Evolutionary conservation across 768 basidiomycete species (phyloP).

Genomic region (Glaciozyma antarctica): DNA sequence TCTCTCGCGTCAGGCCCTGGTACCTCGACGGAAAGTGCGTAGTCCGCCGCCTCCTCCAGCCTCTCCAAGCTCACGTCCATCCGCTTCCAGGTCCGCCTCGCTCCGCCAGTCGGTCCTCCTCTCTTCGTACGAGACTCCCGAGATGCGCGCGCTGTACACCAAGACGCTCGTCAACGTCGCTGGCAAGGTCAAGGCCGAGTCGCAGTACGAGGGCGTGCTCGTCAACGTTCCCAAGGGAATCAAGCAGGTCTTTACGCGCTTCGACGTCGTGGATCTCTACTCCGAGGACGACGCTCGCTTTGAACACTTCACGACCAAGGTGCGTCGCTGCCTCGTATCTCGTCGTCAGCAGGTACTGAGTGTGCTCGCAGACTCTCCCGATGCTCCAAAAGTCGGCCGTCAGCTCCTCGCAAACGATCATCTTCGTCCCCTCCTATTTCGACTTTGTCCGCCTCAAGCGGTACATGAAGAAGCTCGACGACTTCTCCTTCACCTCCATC

Average conservation of each 20-base stretch:
- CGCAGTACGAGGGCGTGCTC: slow-evolving; percentile 57
- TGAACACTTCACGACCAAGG: slow-evolving; percentile 76
- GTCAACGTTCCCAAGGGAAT: slow-evolving; percentile 67
- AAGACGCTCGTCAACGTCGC: slow-evolving; percentile 66
- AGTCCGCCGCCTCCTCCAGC: slow-evolving; percentile 4
- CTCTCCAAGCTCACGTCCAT: background rate
- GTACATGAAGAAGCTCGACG: slow-evolving; percentile 62
- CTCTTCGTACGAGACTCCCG: slow-evolving; percentile 80
- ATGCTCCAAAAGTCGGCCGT: slow-evolving; percentile 81
- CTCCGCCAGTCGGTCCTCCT: slow-evolving; percentile 83
- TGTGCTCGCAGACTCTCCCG: slow-evolving; percentile 57
- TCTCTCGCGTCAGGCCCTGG: slow-evolving; percentile 96
- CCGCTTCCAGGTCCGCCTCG: slow-evolving; percentile 55
- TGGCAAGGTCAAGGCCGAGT: slow-evolving; percentile 67
- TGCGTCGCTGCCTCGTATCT: slow-evolving; percentile 35
- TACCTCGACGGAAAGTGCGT: slow-evolving; percentile 87
- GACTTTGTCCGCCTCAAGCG: slow-evolving; percentile 90
- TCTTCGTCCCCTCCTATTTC: slow-evolving; percentile 90
- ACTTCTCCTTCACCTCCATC: slow-evolving; percentile 66
- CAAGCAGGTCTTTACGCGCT: slow-evolving; percentile 67
- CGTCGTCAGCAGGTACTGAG: background rate
- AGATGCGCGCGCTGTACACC: slow-evolving; percentile 71
- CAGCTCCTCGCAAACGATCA: slow-evolving; percentile 72
- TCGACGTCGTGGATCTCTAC: slow-evolving; percentile 59
- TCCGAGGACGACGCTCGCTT: slow-evolving; percentile 83